Percentiles rank a stretch among this genome's conserved stretches.
These are phyloP conservation scores for Hippophae tibetana DNA, from an alignment of 306 rosid species.

Conservation along the genomic window DNA sequence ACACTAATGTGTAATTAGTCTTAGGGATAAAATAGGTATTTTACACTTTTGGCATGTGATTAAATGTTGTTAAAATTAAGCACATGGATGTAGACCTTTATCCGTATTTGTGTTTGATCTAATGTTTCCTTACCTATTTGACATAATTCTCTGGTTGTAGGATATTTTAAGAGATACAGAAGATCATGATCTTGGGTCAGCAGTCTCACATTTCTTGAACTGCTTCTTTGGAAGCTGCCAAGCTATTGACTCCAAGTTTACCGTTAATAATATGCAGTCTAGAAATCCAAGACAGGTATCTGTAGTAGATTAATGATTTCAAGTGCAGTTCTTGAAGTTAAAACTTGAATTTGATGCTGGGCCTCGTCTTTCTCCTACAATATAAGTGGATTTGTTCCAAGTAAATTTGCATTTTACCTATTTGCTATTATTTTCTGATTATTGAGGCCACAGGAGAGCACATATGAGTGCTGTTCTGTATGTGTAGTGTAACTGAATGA, in stretches of 20 bases:
- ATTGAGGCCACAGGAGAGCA: background rate
- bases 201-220: slow-evolving; percentile 78
- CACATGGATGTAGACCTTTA: background rate
- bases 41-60: too few species aligned
- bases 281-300: slow-evolving; percentile 55
- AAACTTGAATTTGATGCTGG: too few species aligned
- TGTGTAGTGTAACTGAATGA: background rate
- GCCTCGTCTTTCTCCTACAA: too few species aligned
- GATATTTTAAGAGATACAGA: slow-evolving; percentile 81
- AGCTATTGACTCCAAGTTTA: slow-evolving; percentile 42
- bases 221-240: slow-evolving; percentile 81
- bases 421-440: background rate
- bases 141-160: slow-evolving; percentile 29
- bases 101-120: background rate
- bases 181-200: slow-evolving; percentile 82
- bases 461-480: background rate
- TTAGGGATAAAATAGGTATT: too few species aligned
- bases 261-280: slow-evolving; percentile 34
- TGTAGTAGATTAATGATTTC: slow-evolving; percentile 10
- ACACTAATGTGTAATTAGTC: too few species aligned
- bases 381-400: too few species aligned
- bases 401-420: too few species aligned
- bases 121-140: slow-evolving; percentile 2
- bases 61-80: background rate
- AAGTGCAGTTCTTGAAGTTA: background rate